phyloP scores from a whole-genome alignment of 225 moss, liverwort and hornwort genomes.

The Rhytidiadelphus loreus region DNA sequence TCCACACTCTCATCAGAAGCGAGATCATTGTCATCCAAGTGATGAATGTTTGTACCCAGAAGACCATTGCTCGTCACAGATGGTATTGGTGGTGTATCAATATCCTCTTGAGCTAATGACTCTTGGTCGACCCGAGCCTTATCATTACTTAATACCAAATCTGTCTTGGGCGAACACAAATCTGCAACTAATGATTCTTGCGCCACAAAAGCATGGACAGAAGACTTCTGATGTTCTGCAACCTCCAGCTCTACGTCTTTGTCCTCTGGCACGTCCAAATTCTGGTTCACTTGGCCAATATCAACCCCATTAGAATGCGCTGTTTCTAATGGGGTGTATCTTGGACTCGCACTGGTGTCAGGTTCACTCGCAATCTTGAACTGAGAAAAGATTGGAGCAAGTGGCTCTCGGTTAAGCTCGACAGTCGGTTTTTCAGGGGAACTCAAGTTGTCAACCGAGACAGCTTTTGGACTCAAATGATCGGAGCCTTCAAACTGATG shows the following conservation, averaged over 20 bases:
- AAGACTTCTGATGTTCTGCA: not conserved
- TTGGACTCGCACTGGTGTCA: not conserved
- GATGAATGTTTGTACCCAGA: not conserved
- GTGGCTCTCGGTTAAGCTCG: not conserved
- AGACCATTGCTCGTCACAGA: not conserved
- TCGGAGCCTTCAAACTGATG: not conserved
- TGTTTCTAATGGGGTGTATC: not conserved
- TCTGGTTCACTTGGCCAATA: not conserved
- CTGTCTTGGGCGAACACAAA: not conserved
- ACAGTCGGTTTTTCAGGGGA: not conserved
- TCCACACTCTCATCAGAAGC: not conserved
- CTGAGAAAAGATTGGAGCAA: not conserved
- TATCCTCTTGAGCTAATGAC: not conserved
- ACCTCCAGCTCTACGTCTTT: not conserved
- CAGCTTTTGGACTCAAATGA: not conserved
- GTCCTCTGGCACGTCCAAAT: not conserved
- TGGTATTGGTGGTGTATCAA: not conserved
- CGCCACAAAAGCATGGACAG: not conserved
- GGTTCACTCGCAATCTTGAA: not conserved
- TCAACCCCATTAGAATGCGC: not conserved
- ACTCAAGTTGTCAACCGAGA: not conserved
- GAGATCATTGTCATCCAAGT: not conserved
- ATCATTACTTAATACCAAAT: not conserved
- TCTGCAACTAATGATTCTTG: not conserved
- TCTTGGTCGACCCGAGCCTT: not conserved